These are phyloP conservation scores for Fusarium kyushuense DNA, from an alignment of 2,329 filamentous ascomycete genomes.

Conservation along the genomic window DNA sequence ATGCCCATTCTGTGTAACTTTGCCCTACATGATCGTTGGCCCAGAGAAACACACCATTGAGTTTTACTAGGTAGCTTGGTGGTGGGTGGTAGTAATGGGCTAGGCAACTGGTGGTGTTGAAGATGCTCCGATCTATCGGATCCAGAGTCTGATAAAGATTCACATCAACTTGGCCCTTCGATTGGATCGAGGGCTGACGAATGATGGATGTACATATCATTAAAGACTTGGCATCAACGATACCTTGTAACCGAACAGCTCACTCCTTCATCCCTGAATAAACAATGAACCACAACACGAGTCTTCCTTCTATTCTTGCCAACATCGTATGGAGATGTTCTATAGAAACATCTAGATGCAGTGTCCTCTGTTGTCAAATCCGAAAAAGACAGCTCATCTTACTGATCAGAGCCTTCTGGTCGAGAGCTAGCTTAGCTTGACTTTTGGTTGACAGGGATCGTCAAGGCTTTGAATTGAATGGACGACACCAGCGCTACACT, in stretches of 20 bases:
- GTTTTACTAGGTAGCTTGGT: neutral
- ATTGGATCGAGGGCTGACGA: constrained; percentile 7
- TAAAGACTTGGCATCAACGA: constrained; percentile 8
- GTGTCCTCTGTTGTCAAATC: constrained; percentile 18
- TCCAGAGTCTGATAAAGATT: constrained; percentile 24
- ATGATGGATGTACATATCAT: constrained; percentile 4
- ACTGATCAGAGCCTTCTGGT: constrained; percentile 14
- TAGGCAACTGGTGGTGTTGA: constrained; percentile 8
- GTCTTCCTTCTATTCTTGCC: neutral
- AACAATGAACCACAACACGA: neutral
- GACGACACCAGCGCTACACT: constrained; percentile 37
- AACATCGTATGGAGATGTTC: neutral
- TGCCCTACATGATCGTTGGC: constrained; percentile 17
- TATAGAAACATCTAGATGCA: constrained; percentile 7
- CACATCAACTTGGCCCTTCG: constrained; percentile 3
- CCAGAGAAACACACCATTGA: constrained; percentile 24
- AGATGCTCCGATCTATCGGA: constrained; percentile 37
- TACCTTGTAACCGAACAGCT: constrained; percentile 7
- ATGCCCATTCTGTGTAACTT: constrained; percentile 12
- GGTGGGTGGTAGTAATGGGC: neutral
- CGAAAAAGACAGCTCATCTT: constrained; percentile 37
- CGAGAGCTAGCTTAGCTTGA: constrained; percentile 1
- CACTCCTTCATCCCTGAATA: neutral
- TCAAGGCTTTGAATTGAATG: constrained; percentile 8
- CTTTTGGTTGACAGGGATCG: constrained; percentile 39